phyloP scores from a whole-genome alignment of 2,329 filamentous ascomycete genomes.

The Colletotrichum trifolii region DNA sequence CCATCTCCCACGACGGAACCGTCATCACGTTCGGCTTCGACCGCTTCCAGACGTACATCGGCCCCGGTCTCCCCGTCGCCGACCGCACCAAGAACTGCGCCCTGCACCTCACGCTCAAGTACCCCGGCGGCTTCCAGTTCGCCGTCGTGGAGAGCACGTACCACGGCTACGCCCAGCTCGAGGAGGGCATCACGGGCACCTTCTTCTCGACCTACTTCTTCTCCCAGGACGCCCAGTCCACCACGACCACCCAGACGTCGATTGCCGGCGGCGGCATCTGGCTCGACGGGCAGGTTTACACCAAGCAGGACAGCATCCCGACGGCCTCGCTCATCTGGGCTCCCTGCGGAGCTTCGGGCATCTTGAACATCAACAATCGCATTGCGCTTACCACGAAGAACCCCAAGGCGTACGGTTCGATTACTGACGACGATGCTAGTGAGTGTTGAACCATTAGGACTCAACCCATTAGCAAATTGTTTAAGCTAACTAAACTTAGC shows the following conservation, averaged over 20 bases:
- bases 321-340: conserved; percentile 58
- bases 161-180: conserved; percentile 60
- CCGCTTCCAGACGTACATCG: conserved; percentile 59
- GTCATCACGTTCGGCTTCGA: conserved; percentile 61
- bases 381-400: conserved; percentile 48
- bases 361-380: conserved; percentile 56
- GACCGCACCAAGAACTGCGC: conserved; percentile 60
- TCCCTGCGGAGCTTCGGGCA: conserved; percentile 57
- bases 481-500: no score
- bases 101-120: conserved; percentile 58
- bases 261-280: conserved; percentile 55
- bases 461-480: no score
- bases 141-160: conserved; percentile 59
- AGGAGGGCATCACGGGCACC: conserved; percentile 54
- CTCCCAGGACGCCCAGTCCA: conserved; percentile 56
- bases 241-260: conserved; percentile 56
- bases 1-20: conserved; percentile 54
- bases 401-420: conserved; percentile 46
- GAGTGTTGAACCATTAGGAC: no score
- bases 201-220: conserved; percentile 62
- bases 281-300: conserved; percentile 57
- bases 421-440: conserved; percentile 53
- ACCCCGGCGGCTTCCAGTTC: conserved; percentile 60
- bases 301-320: conserved; percentile 56
- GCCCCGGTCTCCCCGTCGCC: conserved; percentile 49